phyloP scores from a whole-genome alignment of 2,329 filamentous ascomycete genomes.

The Aureobasidium pullulans region DNA sequence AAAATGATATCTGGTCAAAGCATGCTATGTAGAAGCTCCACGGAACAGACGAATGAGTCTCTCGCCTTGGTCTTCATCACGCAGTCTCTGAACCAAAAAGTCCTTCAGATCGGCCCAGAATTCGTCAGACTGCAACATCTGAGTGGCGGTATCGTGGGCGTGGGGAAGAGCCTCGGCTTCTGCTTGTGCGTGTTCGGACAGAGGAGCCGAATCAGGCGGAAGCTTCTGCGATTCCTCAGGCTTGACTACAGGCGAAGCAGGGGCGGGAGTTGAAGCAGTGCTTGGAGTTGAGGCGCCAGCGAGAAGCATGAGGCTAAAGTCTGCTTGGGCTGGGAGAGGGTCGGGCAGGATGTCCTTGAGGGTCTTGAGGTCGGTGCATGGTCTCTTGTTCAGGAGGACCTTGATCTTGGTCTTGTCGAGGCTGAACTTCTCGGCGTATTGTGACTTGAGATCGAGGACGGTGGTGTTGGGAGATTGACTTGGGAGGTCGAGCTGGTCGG shows the following conservation, averaged over 20 bases:
- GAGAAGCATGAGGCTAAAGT: conserved; percentile 84
- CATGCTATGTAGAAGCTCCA: conserved; percentile 36
- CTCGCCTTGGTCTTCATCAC: conserved; percentile 59
- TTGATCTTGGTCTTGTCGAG: conserved; percentile 74
- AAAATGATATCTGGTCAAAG: too few relatives aligned
- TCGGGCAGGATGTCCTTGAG: conserved; percentile 59
- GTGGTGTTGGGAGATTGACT: conserved; percentile 59
- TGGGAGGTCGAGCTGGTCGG: conserved; percentile 60
- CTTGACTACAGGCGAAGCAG: conserved; percentile 36
- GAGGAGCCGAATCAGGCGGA: conserved; percentile 19
- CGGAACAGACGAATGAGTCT: conserved; percentile 62
- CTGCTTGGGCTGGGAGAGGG: conserved; percentile 42
- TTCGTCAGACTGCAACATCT: conserved; percentile 58
- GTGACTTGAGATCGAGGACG: conserved; percentile 68
- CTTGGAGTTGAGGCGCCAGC: conserved; percentile 40
- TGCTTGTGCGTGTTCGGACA: conserved; percentile 26
- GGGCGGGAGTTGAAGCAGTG: conserved; percentile 21
- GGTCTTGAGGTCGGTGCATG: conserved; percentile 67
- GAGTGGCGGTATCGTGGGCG: conserved; percentile 27
- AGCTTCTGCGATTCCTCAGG: conserved; percentile 30
- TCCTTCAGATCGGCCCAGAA: conserved; percentile 85
- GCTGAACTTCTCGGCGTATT: conserved; percentile 56
- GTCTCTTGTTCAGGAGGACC: conserved; percentile 81
- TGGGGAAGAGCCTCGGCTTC: conserved; percentile 49
- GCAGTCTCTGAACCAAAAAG: conserved; percentile 71